Percentiles rank a stretch among this genome's conserved stretches.
Conservation (phyloP, 495 filamentous ascomycete species). For the Penicillium macrosclerotiorum region DNA sequence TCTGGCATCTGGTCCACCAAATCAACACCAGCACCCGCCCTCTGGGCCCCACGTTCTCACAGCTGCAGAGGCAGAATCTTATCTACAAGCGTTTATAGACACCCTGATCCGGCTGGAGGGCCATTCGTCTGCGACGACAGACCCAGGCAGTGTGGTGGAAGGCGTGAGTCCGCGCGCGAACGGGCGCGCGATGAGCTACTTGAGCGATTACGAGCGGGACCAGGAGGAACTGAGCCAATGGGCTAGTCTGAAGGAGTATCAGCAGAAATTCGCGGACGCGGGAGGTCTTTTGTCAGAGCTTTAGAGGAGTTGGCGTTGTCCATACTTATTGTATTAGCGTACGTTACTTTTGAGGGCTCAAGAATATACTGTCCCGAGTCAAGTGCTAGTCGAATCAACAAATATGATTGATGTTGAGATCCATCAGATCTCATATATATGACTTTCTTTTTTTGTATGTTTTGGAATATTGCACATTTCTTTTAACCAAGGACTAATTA, state of each 20-base stretch:
- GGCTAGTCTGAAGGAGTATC: constrained; percentile 72
- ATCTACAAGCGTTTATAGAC: constrained; percentile 65
- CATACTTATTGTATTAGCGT: neutral
- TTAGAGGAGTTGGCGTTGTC: constrained; percentile 1
- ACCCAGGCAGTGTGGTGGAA: constrained; percentile 9
- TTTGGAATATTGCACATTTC: too few species aligned
- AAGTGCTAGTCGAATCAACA: too few species aligned
- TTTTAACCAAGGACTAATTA: too few species aligned
- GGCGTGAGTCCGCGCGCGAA: constrained; percentile 27
- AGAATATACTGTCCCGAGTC: too few species aligned
- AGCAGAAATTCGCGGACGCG: constrained; percentile 64
- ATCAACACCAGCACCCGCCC: constrained; percentile 10
- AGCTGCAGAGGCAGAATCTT: constrained; percentile 54
- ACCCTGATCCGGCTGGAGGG: constrained; percentile 68
- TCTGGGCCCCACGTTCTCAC: constrained; percentile 35
- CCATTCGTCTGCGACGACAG: constrained; percentile 14
- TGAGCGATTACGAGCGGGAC: constrained; percentile 57
- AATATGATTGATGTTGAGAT: too few species aligned
- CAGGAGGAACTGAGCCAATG: constrained; percentile 70
- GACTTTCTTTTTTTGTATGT: too few species aligned
- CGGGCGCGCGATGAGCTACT: constrained; percentile 40
- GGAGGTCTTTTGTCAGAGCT: constrained; percentile 52
- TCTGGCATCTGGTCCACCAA: constrained; percentile 2
- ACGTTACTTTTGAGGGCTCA: neutral
- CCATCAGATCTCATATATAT: too few species aligned